Base-by-base conservation (phyloP, 768 basidiomycete genomes). In the Naematelia encephala region DNA sequence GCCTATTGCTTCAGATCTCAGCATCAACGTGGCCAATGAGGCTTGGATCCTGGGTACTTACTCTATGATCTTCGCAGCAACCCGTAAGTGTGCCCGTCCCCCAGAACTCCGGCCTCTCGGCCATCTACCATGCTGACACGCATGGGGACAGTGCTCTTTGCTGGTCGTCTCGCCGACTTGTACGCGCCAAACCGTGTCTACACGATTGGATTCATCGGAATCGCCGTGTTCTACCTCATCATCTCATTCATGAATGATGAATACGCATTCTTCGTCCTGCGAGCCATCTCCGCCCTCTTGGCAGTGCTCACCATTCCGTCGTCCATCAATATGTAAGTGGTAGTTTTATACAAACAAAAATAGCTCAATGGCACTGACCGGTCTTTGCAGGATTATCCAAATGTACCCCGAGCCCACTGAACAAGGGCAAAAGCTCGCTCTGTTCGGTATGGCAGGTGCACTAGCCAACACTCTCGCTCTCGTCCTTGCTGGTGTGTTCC, bases 21-120 rank as follows among this genome's bases (percentile, higher is more conserved):
- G 54, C 25, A 59, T 70, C 44, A 19, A 43, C 22, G 57, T 63
- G 13, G 60, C 57, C 46, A 56, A 68, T 39, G 60, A 73, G 39
- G 68, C 71, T 10, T 73, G 71, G 71, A 63, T 73, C 44, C 59
- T 73, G 29, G 69, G 63, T 54, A 67, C 69, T 29, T 73, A 74
- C 59, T 68, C 65, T 8, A 63, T 67, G 62, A 54, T 52, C 26
- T 67, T 67, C 52, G 65, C 65, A 26, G 65, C 62, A 5, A 63
- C 62, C 26, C 62, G 49, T 54, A 28, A 53, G 51, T 46, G 34
- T 12, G 8, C 26, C 42, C n/a, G 22, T 34, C 13, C 30, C 29
- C 46, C 22, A 27, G 39, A 51, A 11, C 43, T 22, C 25, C 29
- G 21, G 46, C 44, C 57, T 34, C 16, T 54, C 54, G 16, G 47